These are phyloP conservation scores for Aspergillus fructus DNA, from an alignment of 2,329 filamentous ascomycete genomes.

Conservation along the genomic window DNA sequence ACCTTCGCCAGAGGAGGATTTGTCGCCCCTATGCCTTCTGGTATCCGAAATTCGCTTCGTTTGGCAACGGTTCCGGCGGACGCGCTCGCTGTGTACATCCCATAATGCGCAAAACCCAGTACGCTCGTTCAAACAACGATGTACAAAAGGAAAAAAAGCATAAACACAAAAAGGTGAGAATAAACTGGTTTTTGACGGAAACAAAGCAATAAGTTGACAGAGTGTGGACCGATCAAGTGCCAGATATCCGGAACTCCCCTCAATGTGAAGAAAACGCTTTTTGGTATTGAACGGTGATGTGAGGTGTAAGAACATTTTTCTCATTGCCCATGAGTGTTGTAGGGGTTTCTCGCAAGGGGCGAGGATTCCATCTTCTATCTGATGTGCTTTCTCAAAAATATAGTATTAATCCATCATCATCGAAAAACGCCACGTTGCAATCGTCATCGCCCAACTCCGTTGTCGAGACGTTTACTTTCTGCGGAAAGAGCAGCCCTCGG, in stretches of 20 bases:
- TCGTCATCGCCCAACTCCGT: constrained; percentile 30
- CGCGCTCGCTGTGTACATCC: constrained; percentile 12
- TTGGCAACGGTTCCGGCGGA: constrained; percentile 15
- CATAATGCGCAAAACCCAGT: constrained; percentile 10
- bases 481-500: constrained; percentile 99
- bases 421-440: constrained; percentile 39
- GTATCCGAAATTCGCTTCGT: constrained; percentile 16
- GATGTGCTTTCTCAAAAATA: constrained; percentile 30
- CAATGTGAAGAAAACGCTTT: constrained; percentile 59
- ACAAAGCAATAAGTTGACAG: constrained; percentile 32
- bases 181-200: constrained; percentile 40
- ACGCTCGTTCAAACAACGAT: constrained; percentile 13
- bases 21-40: constrained; percentile 3
- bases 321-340: constrained; percentile 54
- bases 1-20: constrained; percentile 15
- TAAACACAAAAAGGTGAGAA: constrained; percentile 42
- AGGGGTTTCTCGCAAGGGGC: constrained; percentile 47
- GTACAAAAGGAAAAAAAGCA: constrained; percentile 12
- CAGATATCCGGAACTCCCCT: constrained; percentile 81
- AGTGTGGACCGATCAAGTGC: constrained; percentile 56
- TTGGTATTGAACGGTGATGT: constrained; percentile 24
- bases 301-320: constrained; percentile 56
- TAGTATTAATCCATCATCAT: constrained; percentile 27
- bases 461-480: constrained; percentile 74
- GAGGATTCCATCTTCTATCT: constrained; percentile 53